Percentiles rank a stretch among this genome's conserved stretches.
Conservation (phyloP, 345 rosid genomes). For the Salix udensis region DNA sequence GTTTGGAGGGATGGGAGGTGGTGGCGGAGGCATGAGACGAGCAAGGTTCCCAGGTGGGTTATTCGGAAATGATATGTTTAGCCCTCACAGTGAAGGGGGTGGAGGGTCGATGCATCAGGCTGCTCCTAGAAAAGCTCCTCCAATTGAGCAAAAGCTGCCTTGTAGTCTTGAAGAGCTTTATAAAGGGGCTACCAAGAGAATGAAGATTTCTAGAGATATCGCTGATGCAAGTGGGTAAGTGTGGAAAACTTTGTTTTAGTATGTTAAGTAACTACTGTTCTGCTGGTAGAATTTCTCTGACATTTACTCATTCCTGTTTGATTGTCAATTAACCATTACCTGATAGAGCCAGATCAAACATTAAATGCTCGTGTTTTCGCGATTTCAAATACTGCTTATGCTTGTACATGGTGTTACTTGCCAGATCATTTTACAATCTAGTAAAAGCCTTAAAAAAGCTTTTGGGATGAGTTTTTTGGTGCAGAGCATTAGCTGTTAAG, state of each 20-base stretch:
- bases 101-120: conserved; percentile 17
- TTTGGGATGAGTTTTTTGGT: not conserved
- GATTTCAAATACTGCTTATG: not conserved
- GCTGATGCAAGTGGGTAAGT: conserved; percentile 22
- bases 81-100: conserved; percentile 17
- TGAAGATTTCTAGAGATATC: conserved; percentile 27
- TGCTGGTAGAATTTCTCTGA: not conserved
- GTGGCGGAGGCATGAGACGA: conserved; percentile 16
- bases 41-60: conserved; percentile 11
- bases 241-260: not conserved
- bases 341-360: not conserved
- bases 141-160: conserved; percentile 19
- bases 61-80: conserved; percentile 21
- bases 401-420: not conserved
- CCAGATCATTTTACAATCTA: not conserved
- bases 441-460: not conserved
- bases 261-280: too few relatives aligned
- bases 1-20: conserved; percentile 20
- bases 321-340: not conserved
- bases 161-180: conserved; percentile 31
- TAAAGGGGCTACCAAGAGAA: conserved; percentile 20
- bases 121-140: conserved; percentile 21
- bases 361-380: not conserved
- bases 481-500: not conserved
- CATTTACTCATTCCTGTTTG: not conserved